Percentiles rank a stretch among this genome's conserved stretches.
phyloP scores from a whole-genome alignment of 2,329 filamentous ascomycete genomes.

The Neurospora crassa region DNA sequence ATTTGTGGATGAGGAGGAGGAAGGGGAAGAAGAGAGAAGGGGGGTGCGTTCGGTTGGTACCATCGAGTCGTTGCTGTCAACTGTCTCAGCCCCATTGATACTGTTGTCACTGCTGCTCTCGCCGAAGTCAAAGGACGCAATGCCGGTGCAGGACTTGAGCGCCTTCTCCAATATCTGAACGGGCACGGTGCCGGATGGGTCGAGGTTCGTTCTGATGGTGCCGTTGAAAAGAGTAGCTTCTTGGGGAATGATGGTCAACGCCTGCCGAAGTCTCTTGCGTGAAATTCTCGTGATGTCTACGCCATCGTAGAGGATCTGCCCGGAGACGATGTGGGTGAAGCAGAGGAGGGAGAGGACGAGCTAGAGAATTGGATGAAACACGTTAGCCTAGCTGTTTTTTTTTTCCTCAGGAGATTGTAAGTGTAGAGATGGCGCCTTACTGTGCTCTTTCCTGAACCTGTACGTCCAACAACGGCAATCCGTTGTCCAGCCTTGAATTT shows the following conservation, averaged over 20 bases:
- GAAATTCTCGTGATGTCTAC: slow-evolving; percentile 25
- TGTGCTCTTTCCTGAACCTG: slow-evolving; percentile 59
- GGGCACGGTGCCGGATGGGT: slow-evolving; percentile 49
- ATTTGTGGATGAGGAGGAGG: neutral
- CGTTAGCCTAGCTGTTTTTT: neutral
- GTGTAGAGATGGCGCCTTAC: slow-evolving; percentile 1
- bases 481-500: slow-evolving; percentile 43
- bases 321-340: slow-evolving; percentile 25
- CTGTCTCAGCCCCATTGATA: slow-evolving; percentile 11
- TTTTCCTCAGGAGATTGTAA: neutral
- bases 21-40: slow-evolving; percentile 4
- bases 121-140: slow-evolving; percentile 39
- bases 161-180: slow-evolving; percentile 47
- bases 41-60: slow-evolving; percentile 10
- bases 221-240: slow-evolving; percentile 28
- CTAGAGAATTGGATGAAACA: neutral
- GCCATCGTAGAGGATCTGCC: slow-evolving; percentile 26
- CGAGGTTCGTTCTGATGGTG: slow-evolving; percentile 45
- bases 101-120: slow-evolving; percentile 22
- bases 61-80: slow-evolving; percentile 4
- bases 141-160: slow-evolving; percentile 51
- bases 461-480: slow-evolving; percentile 57
- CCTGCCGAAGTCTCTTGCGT: slow-evolving; percentile 24
- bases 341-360: slow-evolving; percentile 25
- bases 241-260: slow-evolving; percentile 31